A percentile compares a stretch with the other conserved stretches of the same genome.
Evolutionary conservation across 2,329 filamentous ascomycete species (phyloP).

Genomic region (Aspergillus fischeri): DNA sequence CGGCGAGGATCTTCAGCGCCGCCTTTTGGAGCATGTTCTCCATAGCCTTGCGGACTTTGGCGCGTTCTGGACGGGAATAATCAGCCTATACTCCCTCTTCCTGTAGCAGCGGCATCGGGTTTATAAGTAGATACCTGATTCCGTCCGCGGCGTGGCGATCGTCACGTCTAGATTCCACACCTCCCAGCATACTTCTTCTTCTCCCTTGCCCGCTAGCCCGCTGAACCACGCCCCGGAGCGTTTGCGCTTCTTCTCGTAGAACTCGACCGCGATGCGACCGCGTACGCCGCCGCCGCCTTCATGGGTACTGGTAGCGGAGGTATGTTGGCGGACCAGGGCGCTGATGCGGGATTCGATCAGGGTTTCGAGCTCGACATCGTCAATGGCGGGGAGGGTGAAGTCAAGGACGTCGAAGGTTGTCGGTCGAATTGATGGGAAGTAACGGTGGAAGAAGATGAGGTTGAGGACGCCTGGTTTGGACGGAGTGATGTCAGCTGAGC

Average conservation of each 20-base stretch:
- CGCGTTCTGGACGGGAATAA: slow-evolving; percentile 57
- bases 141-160: slow-evolving; percentile 83
- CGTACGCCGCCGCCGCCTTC: slow-evolving; percentile 57
- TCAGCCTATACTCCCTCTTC: background rate
- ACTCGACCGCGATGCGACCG: slow-evolving; percentile 80
- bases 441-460: slow-evolving; percentile 98
- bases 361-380: slow-evolving; percentile 86
- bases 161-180: slow-evolving; percentile 91
- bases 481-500: background rate
- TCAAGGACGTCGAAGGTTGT: slow-evolving; percentile 85
- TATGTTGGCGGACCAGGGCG: slow-evolving; percentile 70
- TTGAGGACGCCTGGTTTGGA: slow-evolving; percentile 71
- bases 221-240: slow-evolving; percentile 70
- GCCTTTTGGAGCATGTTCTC: slow-evolving; percentile 83
- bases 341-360: slow-evolving; percentile 85
- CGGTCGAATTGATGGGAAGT: slow-evolving; percentile 82
- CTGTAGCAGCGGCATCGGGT: background rate
- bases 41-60: slow-evolving; percentile 86
- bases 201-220: slow-evolving; percentile 55
- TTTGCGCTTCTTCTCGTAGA: slow-evolving; percentile 86
- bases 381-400: slow-evolving; percentile 81
- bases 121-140: slow-evolving; percentile 60
- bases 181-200: slow-evolving; percentile 97
- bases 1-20: slow-evolving; percentile 82
- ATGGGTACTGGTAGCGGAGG: slow-evolving; percentile 56